Conservation (phyloP, 108 stramenopile species). For the Conticribra guillardii region DNA sequence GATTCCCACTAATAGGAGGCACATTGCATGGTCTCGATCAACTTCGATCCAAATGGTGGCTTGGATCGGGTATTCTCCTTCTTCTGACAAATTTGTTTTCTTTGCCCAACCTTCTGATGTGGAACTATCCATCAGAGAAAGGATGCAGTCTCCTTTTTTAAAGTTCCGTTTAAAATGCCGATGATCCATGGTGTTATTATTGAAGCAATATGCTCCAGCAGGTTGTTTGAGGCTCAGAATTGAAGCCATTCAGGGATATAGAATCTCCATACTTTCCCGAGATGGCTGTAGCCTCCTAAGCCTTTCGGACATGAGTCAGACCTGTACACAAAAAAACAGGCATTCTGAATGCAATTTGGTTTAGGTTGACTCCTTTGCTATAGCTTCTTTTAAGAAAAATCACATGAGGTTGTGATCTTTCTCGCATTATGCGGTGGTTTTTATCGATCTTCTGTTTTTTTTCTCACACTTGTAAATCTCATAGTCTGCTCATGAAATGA, state of each 20-base stretch:
- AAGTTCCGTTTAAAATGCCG: conserved; percentile 8
- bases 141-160: conserved; percentile 1
- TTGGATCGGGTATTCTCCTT: not conserved
- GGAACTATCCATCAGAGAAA: conserved; percentile 10
- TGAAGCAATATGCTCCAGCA: conserved; percentile 20
- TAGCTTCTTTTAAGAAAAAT: not conserved
- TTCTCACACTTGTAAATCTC: not conserved
- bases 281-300: conserved; percentile 10
- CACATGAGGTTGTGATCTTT: not conserved
- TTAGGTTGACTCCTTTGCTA: conserved; percentile 12
- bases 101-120: conserved; percentile 7
- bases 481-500: conserved; percentile 10
- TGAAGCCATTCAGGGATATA: not conserved
- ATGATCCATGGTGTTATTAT: conserved; percentile 37
- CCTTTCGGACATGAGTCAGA: conserved; percentile 27
- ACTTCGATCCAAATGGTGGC: not conserved
- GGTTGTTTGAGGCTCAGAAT: conserved; percentile 27
- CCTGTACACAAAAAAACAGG: conserved; percentile 10
- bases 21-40: not conserved
- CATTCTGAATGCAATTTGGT: not conserved
- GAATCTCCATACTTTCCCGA: conserved; percentile 16
- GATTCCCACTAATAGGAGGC: not conserved
- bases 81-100: conserved; percentile 7
- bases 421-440: not conserved
- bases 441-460: not conserved